Base-by-base conservation (phyloP, 768 basidiomycete species). In the Clitopilus hobsonii region DNA sequence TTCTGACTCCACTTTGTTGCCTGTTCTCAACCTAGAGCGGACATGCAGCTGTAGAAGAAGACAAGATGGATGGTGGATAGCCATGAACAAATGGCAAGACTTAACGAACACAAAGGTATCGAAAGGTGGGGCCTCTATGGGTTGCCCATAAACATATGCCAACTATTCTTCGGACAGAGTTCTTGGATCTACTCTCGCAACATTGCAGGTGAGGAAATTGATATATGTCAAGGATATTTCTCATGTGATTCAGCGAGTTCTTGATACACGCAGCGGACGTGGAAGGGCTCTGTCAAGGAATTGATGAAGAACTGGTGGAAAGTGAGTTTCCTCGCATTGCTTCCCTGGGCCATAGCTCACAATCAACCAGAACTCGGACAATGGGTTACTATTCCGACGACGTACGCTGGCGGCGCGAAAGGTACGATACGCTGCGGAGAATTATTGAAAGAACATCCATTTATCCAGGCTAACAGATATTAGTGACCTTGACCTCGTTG, bases 41-140 rank as follows among this genome's bases (percentile, higher is more conserved):
- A n/a, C n/a, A n/a, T n/a, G n/a, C 58, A 98, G 96, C 66, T 99
- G 96, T 71, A 85, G 96, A 18, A 79, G 82, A 60, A 74, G 84
- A 64, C 87, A 74, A 7, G 74, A 83, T 47, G 84, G 74, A 58
- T 99, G 97, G 97, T 76, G 93, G 28, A 89, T 99, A 11, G 94
- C 96, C 10, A 98, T 95, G 94, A 96, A 98, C 73, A 95, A 93
- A 66, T 99, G 97, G 97, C 95, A 96, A 65, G 88, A 90, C 56
- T 79, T 97, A 51, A 98, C 97, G 0, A 92, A 98, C 63, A 93
- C 93, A 87, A 87, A 91, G 63, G 89, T 99, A 16, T 87, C 79
- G 58, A 75, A 85, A 81, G 91, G 94, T 88, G n/a, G n/a, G n/a
- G n/a, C n/a, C n/a, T n/a, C n/a, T n/a, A n/a, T n/a, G n/a, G n/a